phyloP scores from a whole-genome alignment of 768 basidiomycete genomes.

The Megacollybia marginata region DNA sequence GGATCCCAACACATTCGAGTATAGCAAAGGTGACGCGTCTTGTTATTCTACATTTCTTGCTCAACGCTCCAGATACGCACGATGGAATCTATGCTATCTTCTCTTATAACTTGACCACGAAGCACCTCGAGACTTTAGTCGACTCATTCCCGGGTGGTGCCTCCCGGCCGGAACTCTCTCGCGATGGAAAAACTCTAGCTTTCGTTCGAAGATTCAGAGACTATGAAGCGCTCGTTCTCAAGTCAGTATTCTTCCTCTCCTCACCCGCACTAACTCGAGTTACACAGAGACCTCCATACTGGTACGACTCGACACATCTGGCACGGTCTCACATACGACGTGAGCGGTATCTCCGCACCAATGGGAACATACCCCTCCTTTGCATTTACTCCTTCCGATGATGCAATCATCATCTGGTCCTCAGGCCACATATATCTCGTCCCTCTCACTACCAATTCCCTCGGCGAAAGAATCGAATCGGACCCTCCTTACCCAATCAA shows the following conservation, averaged over 20 bases:
- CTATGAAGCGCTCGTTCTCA: slow-evolving; percentile 65
- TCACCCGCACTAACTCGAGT: slow-evolving; percentile 1
- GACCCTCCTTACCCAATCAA: slow-evolving; percentile 40
- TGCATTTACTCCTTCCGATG: slow-evolving; percentile 53
- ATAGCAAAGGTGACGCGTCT: slow-evolving; percentile 53
- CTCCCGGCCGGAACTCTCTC: slow-evolving; percentile 53
- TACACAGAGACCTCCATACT: slow-evolving; percentile 56
- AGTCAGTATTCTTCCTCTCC: slow-evolving; percentile 31
- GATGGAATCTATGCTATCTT: slow-evolving; percentile 67
- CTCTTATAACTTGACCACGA: slow-evolving; percentile 53
- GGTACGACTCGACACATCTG: slow-evolving; percentile 60
- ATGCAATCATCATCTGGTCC: slow-evolving; percentile 66
- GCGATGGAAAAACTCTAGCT: slow-evolving; percentile 61
- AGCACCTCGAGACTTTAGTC: slow-evolving; percentile 44
- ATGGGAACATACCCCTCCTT: slow-evolving; percentile 80
- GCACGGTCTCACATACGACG: slow-evolving; percentile 65
- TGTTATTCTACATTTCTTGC: not conserved
- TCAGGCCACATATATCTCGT: slow-evolving; percentile 62
- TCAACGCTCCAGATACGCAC: slow-evolving; percentile 48
- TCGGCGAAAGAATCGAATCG: slow-evolving; percentile 42
- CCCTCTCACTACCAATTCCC: slow-evolving; percentile 42
- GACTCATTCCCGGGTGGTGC: slow-evolving; percentile 62
- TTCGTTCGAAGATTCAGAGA: slow-evolving; percentile 70
- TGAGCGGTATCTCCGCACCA: slow-evolving; percentile 55
- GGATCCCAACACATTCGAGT: slow-evolving; percentile 43